Base-by-base conservation (phyloP, 108 stramenopile genomes). In the Halocafeteria seosinensis region DNA sequence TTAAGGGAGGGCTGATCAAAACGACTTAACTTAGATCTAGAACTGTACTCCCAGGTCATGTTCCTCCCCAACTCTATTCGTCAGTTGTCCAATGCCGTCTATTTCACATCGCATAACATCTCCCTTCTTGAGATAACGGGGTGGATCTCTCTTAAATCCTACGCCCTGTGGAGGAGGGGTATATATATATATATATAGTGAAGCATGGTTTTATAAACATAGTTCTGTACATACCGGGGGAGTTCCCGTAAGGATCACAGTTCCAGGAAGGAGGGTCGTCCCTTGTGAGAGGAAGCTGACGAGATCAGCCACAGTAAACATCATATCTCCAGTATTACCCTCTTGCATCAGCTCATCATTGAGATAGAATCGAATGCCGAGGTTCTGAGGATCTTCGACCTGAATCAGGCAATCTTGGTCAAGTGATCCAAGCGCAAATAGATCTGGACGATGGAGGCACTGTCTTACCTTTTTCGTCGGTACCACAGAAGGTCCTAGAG, bases 161-260 rank as follows among this genome's bases (percentile, higher is more conserved):
- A 75, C 73, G 52, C 73, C 73, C 35, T n/a, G n/a, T n/a, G n/a
- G n/a, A n/a, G n/a, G n/a, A n/a, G n/a, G n/a, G n/a, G n/a, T n/a
- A n/a, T n/a, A n/a, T n/a, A n/a, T n/a, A n/a, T n/a, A n/a, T n/a
- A n/a, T n/a, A n/a, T n/a, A n/a, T n/a, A n/a, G n/a, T n/a, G n/a
- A n/a, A n/a, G n/a, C n/a, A n/a, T n/a, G n/a, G n/a, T n/a, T n/a
- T n/a, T n/a, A n/a, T n/a, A n/a, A n/a, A n/a, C n/a, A n/a, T n/a
- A n/a, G n/a, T n/a, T n/a, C n/a, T n/a, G n/a, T n/a, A n/a, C n/a
- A n/a, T n/a, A n/a, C n/a, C n/a, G 53, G 34, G 12, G 70, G 74
- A 21, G 74, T 75, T 23, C 74, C 74, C 1, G 74, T 75, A 5
- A 75, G 63, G 34, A 75, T 52, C 24, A 75, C 70, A 47, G 69